Percentiles rank a stretch among this genome's conserved stretches.
Evolutionary conservation across 2,329 filamentous ascomycete genomes (phyloP).

Genomic region (Fusarium transvaalense): DNA sequence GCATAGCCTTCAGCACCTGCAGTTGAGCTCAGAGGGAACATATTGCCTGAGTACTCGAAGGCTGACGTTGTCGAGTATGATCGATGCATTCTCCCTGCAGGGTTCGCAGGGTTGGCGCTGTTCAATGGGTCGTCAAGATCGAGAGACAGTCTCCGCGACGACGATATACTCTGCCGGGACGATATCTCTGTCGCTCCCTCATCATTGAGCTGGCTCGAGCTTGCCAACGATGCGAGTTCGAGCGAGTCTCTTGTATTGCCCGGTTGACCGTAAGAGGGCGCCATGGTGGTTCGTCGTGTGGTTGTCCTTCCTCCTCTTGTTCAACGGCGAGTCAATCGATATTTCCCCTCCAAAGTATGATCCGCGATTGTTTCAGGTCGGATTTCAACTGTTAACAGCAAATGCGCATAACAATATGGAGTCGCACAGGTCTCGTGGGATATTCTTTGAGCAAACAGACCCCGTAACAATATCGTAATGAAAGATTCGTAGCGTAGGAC

Average conservation of each 20-base stretch:
- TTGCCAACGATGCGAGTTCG: conserved; percentile 94
- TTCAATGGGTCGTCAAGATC: conserved; percentile 81
- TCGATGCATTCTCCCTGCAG: conserved; percentile 64
- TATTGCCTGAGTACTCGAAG: conserved; percentile 93
- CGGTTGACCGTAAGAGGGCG: conserved; percentile 59
- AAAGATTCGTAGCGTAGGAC: conserved; percentile 32
- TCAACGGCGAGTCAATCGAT: conserved; percentile 17
- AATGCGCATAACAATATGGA: conserved; percentile 47
- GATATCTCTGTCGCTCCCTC: conserved; percentile 72
- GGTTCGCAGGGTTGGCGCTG: conserved; percentile 69
- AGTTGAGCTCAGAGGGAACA: conserved; percentile 92
- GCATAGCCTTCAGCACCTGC: conserved; percentile 80
- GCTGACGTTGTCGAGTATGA: conserved; percentile 92
- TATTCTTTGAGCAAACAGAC: conserved; percentile 15
- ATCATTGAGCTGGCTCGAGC: conserved; percentile 71
- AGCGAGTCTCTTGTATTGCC: conserved; percentile 84
- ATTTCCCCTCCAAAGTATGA: conserved; percentile 3
- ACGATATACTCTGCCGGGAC: conserved; percentile 88
- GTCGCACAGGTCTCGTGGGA: conserved; percentile 1
- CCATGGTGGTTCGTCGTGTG: conserved; percentile 51
- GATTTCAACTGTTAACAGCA: conserved; percentile 37
- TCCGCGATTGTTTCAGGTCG: conserved; percentile 32
- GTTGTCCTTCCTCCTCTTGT: conserved; percentile 22
- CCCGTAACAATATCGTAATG: conserved; percentile 17
- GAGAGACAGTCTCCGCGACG: conserved; percentile 91